Evolutionary conservation across 1,284 basidiomycete genomes (phyloP), one percentile per base, ranked within the genome.

Genomic region (Schizopora paradoxa): DNA sequence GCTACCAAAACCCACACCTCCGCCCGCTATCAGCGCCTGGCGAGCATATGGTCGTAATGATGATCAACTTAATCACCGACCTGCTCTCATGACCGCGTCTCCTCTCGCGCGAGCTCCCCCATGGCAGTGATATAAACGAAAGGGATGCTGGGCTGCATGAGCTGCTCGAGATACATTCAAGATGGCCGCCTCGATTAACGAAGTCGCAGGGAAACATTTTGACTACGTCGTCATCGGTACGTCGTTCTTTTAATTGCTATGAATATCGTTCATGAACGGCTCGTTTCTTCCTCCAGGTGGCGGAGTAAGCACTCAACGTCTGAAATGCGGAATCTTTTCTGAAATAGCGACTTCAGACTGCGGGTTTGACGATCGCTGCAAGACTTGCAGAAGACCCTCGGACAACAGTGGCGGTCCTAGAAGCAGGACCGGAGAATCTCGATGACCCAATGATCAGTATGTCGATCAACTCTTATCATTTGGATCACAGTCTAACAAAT

Each of bases 361-460:
- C 63, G 0, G 70, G 70, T 10, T 52, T 67, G 11, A 65, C 66
- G 0, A 58, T 72, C 2, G 70, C 70, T 5, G 57, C 55, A 27
- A 57, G 70, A 3, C 55, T 73, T 18, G 55, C 63, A 0, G 66
- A 67, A 35, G 64, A 72, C 44, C 43, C 59, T 1, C 45, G 50
- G 21, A 55, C 52, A 32, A 60, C 61, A 6, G 45, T 51, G 22
- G 22, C 48, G 10, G 38, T 54, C 33, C 44, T 53, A 27, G 46
- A 50, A 43, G 46, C 48, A 25, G 53, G 51, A 22, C 28, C 41
- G 25, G 31, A 10, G 18, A 35, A 47, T 36, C 6, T 47, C 21
- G 25, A 47, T 23, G 47, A 48, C 26, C 45, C 27, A 4, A 14
- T 14, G 14, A 31, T 31, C 14, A 8, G 28, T 31, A 10, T 10